Conservation (phyloP, 768 basidiomycete genomes). For the Lactarius evosmus region DNA sequence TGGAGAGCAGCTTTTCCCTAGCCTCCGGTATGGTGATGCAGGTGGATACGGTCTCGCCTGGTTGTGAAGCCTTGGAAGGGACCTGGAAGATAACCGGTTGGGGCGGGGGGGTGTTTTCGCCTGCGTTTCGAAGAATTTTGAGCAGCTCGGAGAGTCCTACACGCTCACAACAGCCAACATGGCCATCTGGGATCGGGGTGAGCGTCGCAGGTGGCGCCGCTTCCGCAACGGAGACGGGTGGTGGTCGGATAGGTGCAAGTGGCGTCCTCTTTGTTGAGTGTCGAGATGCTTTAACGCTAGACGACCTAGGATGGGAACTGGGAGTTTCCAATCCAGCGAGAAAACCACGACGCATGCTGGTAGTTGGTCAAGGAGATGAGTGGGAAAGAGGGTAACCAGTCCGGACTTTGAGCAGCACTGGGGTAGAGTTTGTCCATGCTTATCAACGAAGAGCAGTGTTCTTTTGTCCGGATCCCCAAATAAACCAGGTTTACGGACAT, state of each 20-base stretch:
- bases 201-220: background rate
- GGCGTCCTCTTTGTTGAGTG: background rate
- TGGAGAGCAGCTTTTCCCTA: slow-evolving; percentile 14
- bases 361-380: background rate
- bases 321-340: background rate
- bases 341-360: slow-evolving; percentile 17
- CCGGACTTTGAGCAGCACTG: slow-evolving; percentile 17
- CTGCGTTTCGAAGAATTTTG: slow-evolving; percentile 11
- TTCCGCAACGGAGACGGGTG: background rate
- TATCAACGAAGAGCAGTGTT: background rate
- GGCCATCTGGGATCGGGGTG: slow-evolving; percentile 13
- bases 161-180: slow-evolving; percentile 19
- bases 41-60: slow-evolving; percentile 10
- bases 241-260: background rate
- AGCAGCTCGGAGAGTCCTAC: slow-evolving; percentile 19
- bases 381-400: background rate
- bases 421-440: background rate
- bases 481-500: background rate
- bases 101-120: slow-evolving; percentile 4
- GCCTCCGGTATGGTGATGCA: slow-evolving; percentile 18
- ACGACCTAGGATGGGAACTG: background rate
- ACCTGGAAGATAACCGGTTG: slow-evolving; percentile 11
- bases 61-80: background rate
- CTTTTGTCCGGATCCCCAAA: slow-evolving; percentile 6
- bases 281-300: background rate